Evolutionary conservation across 495 filamentous ascomycete genomes (phyloP).

Genomic region (Paragyromitra xinjiangensis): DNA sequence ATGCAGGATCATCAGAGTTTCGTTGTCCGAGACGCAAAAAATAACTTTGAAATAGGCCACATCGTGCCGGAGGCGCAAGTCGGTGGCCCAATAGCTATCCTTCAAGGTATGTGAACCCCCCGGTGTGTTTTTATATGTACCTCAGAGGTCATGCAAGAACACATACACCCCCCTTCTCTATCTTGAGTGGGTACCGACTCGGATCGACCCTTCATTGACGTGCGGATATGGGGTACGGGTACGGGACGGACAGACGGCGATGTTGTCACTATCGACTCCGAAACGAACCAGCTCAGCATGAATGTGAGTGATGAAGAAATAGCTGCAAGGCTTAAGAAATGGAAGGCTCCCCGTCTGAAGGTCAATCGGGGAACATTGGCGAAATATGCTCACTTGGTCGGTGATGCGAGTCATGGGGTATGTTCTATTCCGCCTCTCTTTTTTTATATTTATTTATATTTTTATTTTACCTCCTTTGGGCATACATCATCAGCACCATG

Average conservation of each 20-base stretch:
- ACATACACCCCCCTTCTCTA: constrained; percentile 44
- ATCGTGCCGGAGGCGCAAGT: constrained; percentile 86
- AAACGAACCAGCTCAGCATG: constrained; percentile 77
- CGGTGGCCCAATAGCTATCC: constrained; percentile 56
- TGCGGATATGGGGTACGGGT: constrained; percentile 53
- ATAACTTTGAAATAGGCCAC: constrained; percentile 66
- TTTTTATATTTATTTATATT: constrained; percentile 54
- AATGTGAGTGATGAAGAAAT: constrained; percentile 81
- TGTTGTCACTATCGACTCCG: constrained; percentile 84
- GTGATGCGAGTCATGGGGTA: constrained; percentile 75
- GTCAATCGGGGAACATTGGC: constrained; percentile 89
- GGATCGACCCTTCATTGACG: constrained; percentile 50
- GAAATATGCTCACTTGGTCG: constrained; percentile 83
- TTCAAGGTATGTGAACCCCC: constrained; percentile 54
- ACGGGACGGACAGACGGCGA: constrained; percentile 76
- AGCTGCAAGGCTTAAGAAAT: constrained; percentile 69
- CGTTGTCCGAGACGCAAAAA: constrained; percentile 52
- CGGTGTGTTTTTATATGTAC: constrained; percentile 55
- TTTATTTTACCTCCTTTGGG: constrained; percentile 52
- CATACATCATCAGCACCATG: constrained; percentile 51
- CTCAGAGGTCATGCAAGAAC: constrained; percentile 52
- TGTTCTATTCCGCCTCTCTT: constrained; percentile 51
- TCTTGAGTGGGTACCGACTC: constrained; percentile 54
- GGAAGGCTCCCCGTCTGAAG: constrained; percentile 75
- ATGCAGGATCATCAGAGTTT: constrained; percentile 55